Conservation (phyloP, 1,284 basidiomycete species). For the Testicularia cyperi region DNA sequence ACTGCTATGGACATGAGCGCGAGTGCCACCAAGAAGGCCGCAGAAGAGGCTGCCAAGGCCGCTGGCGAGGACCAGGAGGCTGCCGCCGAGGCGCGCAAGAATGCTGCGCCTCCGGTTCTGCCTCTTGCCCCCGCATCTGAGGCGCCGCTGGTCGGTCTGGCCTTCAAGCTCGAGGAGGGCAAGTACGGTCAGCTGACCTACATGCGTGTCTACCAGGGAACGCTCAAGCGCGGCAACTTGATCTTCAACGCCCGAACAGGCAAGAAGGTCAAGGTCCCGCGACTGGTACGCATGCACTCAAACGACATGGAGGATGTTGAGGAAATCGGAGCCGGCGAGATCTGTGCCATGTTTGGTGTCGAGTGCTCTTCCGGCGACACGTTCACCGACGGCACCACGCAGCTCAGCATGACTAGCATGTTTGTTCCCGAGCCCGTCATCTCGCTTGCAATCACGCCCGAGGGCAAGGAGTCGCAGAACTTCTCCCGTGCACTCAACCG, state of each 20-base stretch:
- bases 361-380: slow-evolving; percentile 98
- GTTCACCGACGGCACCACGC: slow-evolving; percentile 69
- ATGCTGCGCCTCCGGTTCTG: slow-evolving; percentile 45
- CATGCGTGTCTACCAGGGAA: slow-evolving; percentile 98
- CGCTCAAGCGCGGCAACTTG: slow-evolving; percentile 76
- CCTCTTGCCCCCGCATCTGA: slow-evolving; percentile 59
- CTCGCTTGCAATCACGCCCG: slow-evolving; percentile 87
- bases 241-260: slow-evolving; percentile 94
- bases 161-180: slow-evolving; percentile 98
- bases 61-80: slow-evolving; percentile 42
- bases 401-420: slow-evolving; percentile 77
- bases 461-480: slow-evolving; percentile 77
- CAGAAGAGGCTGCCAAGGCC: slow-evolving; percentile 39
- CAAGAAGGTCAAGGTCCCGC: slow-evolving; percentile 97
- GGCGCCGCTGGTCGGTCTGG: slow-evolving; percentile 87
- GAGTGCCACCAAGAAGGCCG: slow-evolving; percentile 61
- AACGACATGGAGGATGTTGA: slow-evolving; percentile 99
- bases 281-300: slow-evolving; percentile 95
- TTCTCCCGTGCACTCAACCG: slow-evolving; percentile 95
- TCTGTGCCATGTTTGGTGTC: slow-evolving; percentile 98
- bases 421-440: slow-evolving; percentile 98
- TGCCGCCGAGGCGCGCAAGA: slow-evolving; percentile 37
- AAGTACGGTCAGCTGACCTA: slow-evolving; percentile 97
- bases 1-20: slow-evolving; percentile 79
- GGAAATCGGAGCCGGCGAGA: slow-evolving; percentile 94